phyloP scores from a whole-genome alignment of 805 yeast genomes.

The Vanderwaltozyma yarrowii region DNA sequence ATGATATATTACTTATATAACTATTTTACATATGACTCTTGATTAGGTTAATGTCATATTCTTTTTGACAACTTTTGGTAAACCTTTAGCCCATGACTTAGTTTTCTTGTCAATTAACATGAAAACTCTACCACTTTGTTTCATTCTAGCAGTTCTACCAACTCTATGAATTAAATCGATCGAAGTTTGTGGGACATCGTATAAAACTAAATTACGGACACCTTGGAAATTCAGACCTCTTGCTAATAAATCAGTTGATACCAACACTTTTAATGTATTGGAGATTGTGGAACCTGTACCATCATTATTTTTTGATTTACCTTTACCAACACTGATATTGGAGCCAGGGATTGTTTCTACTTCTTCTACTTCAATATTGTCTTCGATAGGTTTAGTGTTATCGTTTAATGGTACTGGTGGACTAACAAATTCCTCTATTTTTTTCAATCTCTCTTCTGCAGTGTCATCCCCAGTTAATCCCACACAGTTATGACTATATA shows the following conservation, averaged over 20 bases:
- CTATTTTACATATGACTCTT: too few relatives aligned
- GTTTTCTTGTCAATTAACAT: constrained; percentile 58
- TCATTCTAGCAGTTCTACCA: constrained; percentile 93
- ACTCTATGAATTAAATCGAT: constrained; percentile 84
- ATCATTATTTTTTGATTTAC: not conserved
- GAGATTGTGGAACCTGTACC: too few relatives aligned
- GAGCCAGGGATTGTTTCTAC: constrained; percentile 26
- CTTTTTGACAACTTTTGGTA: constrained; percentile 57
- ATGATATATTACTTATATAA: too few relatives aligned
- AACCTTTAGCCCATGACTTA: constrained; percentile 75
- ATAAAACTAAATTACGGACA: constrained; percentile 69
- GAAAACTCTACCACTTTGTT: constrained; percentile 79
- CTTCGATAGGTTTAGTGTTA: too few relatives aligned
- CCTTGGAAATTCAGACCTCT: constrained; percentile 83
- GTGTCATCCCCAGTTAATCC: constrained; percentile 60
- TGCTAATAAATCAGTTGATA: constrained; percentile 83
- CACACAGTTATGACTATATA: constrained; percentile 47
- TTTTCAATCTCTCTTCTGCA: constrained; percentile 46
- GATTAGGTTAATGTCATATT: constrained; percentile 30
- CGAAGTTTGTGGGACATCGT: constrained; percentile 77
- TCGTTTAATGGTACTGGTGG: constrained; percentile 35
- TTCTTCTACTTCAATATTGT: not conserved
- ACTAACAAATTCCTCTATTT: constrained; percentile 52
- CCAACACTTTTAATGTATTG: constrained; percentile 64
- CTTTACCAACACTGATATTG: constrained; percentile 21